Evolutionary conservation across 139 green algal genomes (phyloP).

Genomic region (Chlamydomonas incerta): DNA sequence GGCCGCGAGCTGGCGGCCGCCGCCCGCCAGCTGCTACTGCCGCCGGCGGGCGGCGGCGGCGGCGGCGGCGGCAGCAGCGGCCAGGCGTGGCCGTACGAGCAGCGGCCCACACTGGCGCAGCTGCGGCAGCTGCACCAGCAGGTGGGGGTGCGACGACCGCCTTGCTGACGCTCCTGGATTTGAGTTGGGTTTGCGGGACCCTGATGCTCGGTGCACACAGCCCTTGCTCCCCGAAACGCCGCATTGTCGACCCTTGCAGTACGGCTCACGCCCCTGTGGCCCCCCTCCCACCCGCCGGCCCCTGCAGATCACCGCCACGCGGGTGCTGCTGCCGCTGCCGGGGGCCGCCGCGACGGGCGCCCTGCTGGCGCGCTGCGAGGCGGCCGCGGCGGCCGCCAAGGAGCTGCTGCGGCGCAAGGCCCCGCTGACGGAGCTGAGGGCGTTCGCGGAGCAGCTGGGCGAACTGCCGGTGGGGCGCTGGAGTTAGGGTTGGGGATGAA

Average conservation of each 20-base stretch:
- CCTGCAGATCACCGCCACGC: too few species aligned
- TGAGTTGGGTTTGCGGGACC: too few species aligned
- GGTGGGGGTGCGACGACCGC: too few species aligned
- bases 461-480: conserved; percentile 15
- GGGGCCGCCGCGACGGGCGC: conserved; percentile 42
- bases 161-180: too few species aligned
- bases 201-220: too few species aligned
- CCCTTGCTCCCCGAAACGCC: too few species aligned
- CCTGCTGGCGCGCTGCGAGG: conserved; percentile 56
- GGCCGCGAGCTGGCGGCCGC: conserved; percentile 58
- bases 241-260: too few species aligned
- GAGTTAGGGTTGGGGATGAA: too few species aligned
- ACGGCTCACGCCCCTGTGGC: too few species aligned
- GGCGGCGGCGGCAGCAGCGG: not conserved
- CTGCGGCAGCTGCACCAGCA: conserved; percentile 51
- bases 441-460: conserved; percentile 29
- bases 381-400: conserved; percentile 43
- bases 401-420: conserved; percentile 24
- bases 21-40: conserved; percentile 28
- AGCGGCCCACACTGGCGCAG: conserved; percentile 8
- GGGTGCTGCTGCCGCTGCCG: conserved; percentile 48
- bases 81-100: not conserved
- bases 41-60: not conserved
- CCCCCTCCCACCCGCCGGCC: too few species aligned
- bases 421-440: conserved; percentile 51